These are phyloP conservation scores for Nannochloropsis oceanica DNA, from an alignment of 108 stramenopile genomes.

Conservation along the genomic window DNA sequence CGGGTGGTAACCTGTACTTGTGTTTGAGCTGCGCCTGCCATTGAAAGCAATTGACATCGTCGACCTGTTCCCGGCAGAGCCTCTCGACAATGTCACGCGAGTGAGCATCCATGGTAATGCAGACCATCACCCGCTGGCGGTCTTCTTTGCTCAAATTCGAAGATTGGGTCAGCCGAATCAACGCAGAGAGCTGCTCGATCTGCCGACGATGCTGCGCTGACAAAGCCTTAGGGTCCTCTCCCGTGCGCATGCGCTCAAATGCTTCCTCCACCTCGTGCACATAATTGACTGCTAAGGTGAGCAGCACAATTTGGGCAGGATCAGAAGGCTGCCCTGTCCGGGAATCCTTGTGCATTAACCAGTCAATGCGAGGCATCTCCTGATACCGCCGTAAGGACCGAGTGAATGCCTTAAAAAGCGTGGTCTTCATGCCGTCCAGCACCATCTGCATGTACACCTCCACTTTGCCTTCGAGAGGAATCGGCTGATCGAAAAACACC, in stretches of 20 bases:
- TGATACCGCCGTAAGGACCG: constrained; percentile 45
- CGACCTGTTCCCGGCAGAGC: constrained; percentile 48
- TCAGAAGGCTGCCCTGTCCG: constrained; percentile 40
- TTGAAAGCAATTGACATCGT: constrained; percentile 42
- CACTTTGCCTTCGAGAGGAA: constrained; percentile 59
- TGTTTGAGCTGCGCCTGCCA: constrained; percentile 75
- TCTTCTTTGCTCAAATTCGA: constrained; percentile 52
- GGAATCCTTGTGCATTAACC: constrained; percentile 45
- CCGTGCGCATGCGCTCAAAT: constrained; percentile 31
- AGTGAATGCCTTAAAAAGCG: constrained; percentile 44
- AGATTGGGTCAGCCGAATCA: constrained; percentile 50
- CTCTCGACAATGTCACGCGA: constrained; percentile 57
- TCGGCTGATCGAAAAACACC: constrained; percentile 48
- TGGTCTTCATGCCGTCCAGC: constrained; percentile 42
- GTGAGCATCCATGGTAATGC: constrained; percentile 70
- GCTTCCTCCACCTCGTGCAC: constrained; percentile 50
- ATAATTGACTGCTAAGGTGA: constrained; percentile 52
- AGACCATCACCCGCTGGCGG: constrained; percentile 54
- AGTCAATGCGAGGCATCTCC: constrained; percentile 46
- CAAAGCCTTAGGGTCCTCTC: constrained; percentile 35
- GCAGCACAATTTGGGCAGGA: constrained; percentile 57
- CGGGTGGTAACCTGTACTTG: constrained; percentile 52
- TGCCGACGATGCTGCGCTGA: constrained; percentile 42
- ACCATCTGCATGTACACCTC: constrained; percentile 61
- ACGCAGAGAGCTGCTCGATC: constrained; percentile 52